Evolutionary conservation across 768 basidiomycete genomes (phyloP).

Genomic region (Trametes cingulata): DNA sequence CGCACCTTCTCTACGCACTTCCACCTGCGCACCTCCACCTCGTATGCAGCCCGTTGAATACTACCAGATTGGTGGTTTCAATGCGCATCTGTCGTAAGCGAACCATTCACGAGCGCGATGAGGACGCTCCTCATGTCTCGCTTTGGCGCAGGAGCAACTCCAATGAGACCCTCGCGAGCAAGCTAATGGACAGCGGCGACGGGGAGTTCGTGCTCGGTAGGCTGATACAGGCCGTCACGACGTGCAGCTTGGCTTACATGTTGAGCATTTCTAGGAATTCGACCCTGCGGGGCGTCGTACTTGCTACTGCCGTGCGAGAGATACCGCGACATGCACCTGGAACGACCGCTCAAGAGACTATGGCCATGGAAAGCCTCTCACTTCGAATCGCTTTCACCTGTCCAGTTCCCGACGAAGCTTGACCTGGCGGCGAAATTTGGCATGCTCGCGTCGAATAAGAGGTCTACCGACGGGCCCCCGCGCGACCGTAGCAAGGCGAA

Average conservation of each 20-base stretch:
- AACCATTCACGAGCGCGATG: neutral
- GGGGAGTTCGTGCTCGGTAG: conserved; percentile 21
- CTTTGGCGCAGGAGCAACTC: conserved; percentile 10
- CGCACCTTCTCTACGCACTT: neutral
- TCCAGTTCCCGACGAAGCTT: conserved; percentile 20
- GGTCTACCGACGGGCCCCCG: conserved; percentile 2
- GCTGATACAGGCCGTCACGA: neutral
- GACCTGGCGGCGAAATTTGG: conserved; percentile 23
- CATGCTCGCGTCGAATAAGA: conserved; percentile 21
- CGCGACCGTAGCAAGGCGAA: conserved; percentile 30
- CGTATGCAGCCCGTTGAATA: conserved; percentile 15
- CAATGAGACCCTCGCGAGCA: conserved; percentile 10
- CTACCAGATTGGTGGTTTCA: conserved; percentile 24
- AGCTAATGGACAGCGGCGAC: conserved; percentile 4
- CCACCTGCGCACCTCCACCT: neutral
- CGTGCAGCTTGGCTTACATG: too few species aligned
- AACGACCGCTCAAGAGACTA: neutral
- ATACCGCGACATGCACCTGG: neutral
- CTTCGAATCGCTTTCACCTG: conserved; percentile 28
- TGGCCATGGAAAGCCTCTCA: conserved; percentile 8
- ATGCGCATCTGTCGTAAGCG: conserved; percentile 12
- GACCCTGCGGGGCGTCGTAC: conserved; percentile 29
- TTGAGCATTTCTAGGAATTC: conserved; percentile 21
- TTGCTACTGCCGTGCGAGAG: conserved; percentile 20
- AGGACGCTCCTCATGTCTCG: neutral